Percentiles rank a stretch among this genome's conserved stretches.
phyloP scores from a whole-genome alignment of 73 alveolate species.

The Uronychia binucleata region DNA sequence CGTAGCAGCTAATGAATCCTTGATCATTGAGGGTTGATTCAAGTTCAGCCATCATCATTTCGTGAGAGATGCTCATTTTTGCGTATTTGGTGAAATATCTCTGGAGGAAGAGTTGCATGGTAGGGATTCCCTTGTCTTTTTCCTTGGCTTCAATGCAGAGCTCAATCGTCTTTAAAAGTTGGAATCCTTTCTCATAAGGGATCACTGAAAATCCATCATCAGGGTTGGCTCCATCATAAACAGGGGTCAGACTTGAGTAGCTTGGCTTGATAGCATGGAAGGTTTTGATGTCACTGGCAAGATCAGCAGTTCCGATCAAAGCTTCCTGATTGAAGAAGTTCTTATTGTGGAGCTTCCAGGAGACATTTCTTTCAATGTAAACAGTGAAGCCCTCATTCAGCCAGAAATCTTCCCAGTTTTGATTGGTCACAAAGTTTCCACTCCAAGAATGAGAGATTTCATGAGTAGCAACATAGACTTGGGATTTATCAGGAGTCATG shows the following conservation, averaged over 20 bases:
- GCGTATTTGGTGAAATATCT: not conserved
- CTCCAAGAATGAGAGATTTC: constrained; percentile 92
- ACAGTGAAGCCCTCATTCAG: constrained; percentile 89
- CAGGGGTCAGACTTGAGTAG: constrained; percentile 85
- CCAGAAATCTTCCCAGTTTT: constrained; percentile 86
- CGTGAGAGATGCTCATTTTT: not conserved
- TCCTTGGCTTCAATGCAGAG: constrained; percentile 18
- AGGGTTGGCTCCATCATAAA: constrained; percentile 89
- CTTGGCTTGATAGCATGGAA: constrained; percentile 30
- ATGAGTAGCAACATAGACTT: constrained; percentile 75
- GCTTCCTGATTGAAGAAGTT: constrained; percentile 36
- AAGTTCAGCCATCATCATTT: not conserved
- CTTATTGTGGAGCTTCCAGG: constrained; percentile 23
- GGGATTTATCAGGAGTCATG: constrained; percentile 73
- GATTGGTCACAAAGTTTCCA: constrained; percentile 74
- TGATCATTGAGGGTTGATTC: not conserved
- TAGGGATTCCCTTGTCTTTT: not conserved
- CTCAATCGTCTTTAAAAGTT: constrained; percentile 87
- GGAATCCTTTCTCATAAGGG: constrained; percentile 98
- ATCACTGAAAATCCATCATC: constrained; percentile 96
- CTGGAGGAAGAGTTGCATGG: not conserved
- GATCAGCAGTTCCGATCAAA: constrained; percentile 15
- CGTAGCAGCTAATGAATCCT: not conserved
- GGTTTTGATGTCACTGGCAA: constrained; percentile 33
- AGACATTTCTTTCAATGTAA: constrained; percentile 71